Conservation (phyloP, 2,329 filamentous ascomycete species). For the Chrysoporthe cubensis region DNA sequence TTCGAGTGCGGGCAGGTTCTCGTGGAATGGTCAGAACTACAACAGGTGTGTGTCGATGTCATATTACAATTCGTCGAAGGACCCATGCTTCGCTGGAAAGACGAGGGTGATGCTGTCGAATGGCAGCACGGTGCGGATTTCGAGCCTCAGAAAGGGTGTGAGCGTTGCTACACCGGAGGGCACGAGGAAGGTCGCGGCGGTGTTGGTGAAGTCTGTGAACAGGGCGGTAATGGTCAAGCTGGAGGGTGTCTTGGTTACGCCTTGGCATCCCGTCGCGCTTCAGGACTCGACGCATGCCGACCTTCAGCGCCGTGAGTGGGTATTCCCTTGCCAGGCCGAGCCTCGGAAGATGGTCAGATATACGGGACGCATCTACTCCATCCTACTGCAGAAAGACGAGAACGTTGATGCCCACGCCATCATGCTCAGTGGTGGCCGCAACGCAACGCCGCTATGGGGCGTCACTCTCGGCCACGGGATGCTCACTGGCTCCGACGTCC, state of each 20-base stretch:
- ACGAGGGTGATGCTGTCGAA: conserved; percentile 51
- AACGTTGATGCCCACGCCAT: conserved; percentile 55
- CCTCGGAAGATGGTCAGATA: conserved; percentile 43
- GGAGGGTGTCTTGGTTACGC: conserved; percentile 54
- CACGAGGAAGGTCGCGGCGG: conserved; percentile 49
- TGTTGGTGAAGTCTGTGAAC: conserved; percentile 54
- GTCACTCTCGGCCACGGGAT: conserved; percentile 65
- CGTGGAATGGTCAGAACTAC: conserved; percentile 10
- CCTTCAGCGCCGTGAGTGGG: conserved; percentile 42
- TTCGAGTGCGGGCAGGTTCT: conserved; percentile 26
- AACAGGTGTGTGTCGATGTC: conserved; percentile 43
- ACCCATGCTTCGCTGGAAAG: conserved; percentile 58
- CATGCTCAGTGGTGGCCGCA: conserved; percentile 40
- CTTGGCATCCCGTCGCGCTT: conserved; percentile 60
- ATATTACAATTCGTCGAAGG: conserved; percentile 45
- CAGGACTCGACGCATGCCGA: conserved; percentile 30
- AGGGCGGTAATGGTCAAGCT: conserved; percentile 49
- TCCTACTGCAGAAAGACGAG: conserved; percentile 54
- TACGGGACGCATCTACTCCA: conserved; percentile 59
- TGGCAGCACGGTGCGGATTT: conserved; percentile 45
- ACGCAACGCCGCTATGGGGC: conserved; percentile 44
- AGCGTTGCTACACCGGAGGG: conserved; percentile 56
- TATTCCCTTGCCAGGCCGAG: conserved; percentile 48
- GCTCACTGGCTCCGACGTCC: conserved; percentile 43
- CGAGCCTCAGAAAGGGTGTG: conserved; percentile 49